A percentile compares a stretch with the other conserved stretches of the same genome.
These are phyloP conservation scores for Penicillium antarcticum DNA, from an alignment of 495 filamentous ascomycete species.

Conservation along the genomic window DNA sequence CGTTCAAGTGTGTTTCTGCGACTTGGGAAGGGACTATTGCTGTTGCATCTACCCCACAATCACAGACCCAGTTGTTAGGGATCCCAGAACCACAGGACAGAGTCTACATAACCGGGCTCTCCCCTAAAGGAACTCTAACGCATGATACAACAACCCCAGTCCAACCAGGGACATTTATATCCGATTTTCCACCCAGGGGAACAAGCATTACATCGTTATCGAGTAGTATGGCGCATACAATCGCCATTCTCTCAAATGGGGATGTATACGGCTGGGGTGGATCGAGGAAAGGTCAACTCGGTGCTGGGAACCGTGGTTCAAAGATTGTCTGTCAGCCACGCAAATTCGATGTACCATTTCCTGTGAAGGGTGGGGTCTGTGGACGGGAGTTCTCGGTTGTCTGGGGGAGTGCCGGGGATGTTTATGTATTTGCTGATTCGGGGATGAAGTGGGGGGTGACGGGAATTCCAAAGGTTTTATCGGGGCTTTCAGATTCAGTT, in stretches of 20 bases:
- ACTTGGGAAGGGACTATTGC: slow-evolving; percentile 74
- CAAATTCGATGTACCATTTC: slow-evolving; percentile 55
- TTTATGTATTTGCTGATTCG: slow-evolving; percentile 57
- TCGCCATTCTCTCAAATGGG: slow-evolving; percentile 70
- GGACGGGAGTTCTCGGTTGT: slow-evolving; percentile 80
- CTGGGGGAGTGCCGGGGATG: slow-evolving; percentile 43
- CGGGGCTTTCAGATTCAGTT: slow-evolving; percentile 21
- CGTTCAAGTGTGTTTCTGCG: slow-evolving; percentile 51
- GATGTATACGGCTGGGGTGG: slow-evolving; percentile 86
- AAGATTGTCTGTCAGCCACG: slow-evolving; percentile 56
- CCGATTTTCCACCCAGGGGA: slow-evolving; percentile 57
- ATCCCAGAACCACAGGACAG: slow-evolving; percentile 16
- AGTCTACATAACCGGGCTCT: slow-evolving; percentile 62
- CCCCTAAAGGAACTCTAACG: slow-evolving; percentile 68
- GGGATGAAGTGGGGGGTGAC: slow-evolving; percentile 63
- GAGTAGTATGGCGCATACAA: slow-evolving; percentile 73
- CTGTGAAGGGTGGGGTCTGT: slow-evolving; percentile 57
- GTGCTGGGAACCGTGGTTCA: slow-evolving; percentile 33
- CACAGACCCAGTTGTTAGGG: no score
- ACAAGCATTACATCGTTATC: slow-evolving; percentile 54
- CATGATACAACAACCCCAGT: slow-evolving; percentile 8
- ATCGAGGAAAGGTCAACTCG: slow-evolving; percentile 80
- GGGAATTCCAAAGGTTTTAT: slow-evolving; percentile 31
- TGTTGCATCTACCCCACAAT: slow-evolving; percentile 26
- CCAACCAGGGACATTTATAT: slow-evolving; percentile 30